Evolutionary conservation across 805 yeast species (phyloP), one percentile per base, ranked within the genome.

Genomic region (Suhomyces canberraensis): DNA sequence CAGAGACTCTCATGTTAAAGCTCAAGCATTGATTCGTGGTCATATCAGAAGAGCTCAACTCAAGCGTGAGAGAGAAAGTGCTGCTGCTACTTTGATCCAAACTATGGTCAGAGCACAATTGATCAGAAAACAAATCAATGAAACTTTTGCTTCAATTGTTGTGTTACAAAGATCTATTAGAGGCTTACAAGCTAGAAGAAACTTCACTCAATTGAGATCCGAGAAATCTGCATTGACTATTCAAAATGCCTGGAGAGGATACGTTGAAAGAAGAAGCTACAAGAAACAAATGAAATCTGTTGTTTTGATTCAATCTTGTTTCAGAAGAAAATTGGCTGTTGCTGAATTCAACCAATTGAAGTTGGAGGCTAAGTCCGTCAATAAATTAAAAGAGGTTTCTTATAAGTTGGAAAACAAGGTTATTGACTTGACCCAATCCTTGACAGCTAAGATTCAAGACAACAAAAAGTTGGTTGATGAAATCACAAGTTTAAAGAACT

Each of bases 321-420:
- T 81, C 44, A 79, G 98, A 68, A 78, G 93, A 52, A 78, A 76
- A 42, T 63, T 71, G 41, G 99, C 99, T 17, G 68, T 68, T 44
- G 66, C 66, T 35, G 82, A 84, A 56, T 76, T 86, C 50, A 64
- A 67, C 45, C 63, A 70, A 39, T 69, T 88, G 59, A 85, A 79
- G 57, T 74, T 73, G n/a, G 98, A 93, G 46, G 96, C 97, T 20
- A 87, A 87, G 58, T 87, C 96, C 11, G 95, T 88, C 30, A 82
- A 83, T 57, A 95, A 84, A 56, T 75, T 87, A 68, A 79, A 87
- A 61, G 96, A 91, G 59, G 95, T 87, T 26, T 89, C 95, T 52
- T 93, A 88, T 65, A 79, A 84, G 58, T 75, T 95, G 52, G 99
- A 93, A 62, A 93, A 93, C 64, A 93, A 95, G 71, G 97, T 95